Evolutionary conservation across 371 early-diverging fungal species (phyloP), one percentile per base, ranked within the genome.

Genomic region (Rhizopus delemar): DNA sequence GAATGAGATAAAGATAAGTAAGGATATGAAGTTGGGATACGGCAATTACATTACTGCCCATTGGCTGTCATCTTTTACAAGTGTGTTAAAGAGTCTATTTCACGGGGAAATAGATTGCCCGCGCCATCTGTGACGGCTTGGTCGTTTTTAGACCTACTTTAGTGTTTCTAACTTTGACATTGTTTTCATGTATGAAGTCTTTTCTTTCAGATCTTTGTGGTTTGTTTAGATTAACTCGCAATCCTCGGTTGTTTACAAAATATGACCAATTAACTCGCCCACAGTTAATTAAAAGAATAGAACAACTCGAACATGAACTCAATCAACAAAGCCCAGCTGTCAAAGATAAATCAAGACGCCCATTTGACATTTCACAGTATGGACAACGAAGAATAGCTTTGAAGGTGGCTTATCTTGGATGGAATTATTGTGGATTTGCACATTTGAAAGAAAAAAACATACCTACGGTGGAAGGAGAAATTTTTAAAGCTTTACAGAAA

Each of bases 341-440:
- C 8, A 53, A 35, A 8, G 28, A 13, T 16, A 32, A 51, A 41
- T n/a, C 41, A 32, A 43, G 74, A 49, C 74, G 84, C 11, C 78
- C 83, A 1, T 93, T 96, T 65, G 91, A 96, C 63, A 93, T 94
- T 73, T 60, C 75, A 31, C 80, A 83, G 58, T 91, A 92, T 60
- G 68, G 85, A 12, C 82, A 86, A 57, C 88, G 94, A 41, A 86
- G 84, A 36, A 83, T 97, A 35, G 96, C 96, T 8, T 78, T 97
- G 51, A 90, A 88, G 66, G 80, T 97, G 41, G 89, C 93, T 28
- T 98, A 98, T 74, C 77, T 96, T 57, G 98, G 97, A 3, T 92
- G 92, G 91, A 80, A 87, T 41, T 98, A 97, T 75, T 81, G 82
- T 62, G 98, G 97, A 13, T 87, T 98, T 64, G 93, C 96, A 8